Percentiles rank a stretch among this genome's conserved stretches.
Evolutionary conservation across 768 basidiomycete genomes (phyloP).

Genomic region (Chalciporus piperatus): DNA sequence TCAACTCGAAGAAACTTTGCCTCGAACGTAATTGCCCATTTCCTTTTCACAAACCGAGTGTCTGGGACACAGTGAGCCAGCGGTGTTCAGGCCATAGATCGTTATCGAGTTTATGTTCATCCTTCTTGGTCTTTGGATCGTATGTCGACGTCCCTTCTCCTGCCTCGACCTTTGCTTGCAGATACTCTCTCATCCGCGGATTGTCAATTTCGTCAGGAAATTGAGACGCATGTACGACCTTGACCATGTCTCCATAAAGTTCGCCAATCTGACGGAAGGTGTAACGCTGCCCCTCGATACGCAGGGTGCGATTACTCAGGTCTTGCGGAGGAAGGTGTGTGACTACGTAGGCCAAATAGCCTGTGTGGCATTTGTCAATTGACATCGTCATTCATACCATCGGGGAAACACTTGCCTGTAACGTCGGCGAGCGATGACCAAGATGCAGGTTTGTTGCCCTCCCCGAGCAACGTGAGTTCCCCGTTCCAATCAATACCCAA

Average conservation of each 20-base stretch:
- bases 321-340: slow-evolving; percentile 10
- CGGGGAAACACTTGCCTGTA: slow-evolving; percentile 7
- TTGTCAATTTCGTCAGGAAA: slow-evolving; percentile 11
- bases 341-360: slow-evolving; percentile 22
- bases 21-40: not conserved
- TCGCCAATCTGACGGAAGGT: slow-evolving; percentile 8
- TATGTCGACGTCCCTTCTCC: slow-evolving; percentile 9
- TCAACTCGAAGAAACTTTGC: not conserved
- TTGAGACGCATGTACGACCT: not conserved
- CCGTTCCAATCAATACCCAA: slow-evolving; percentile 14
- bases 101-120: slow-evolving; percentile 24
- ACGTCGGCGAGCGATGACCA: slow-evolving; percentile 26
- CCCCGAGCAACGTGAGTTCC: slow-evolving; percentile 16
- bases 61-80: slow-evolving; percentile 23
- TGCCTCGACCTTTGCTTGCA: slow-evolving; percentile 13
- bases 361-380: slow-evolving; percentile 1
- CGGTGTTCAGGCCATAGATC: slow-evolving; percentile 22
- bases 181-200: slow-evolving; percentile 8
- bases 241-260: slow-evolving; percentile 8
- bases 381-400: not conserved
- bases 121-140: slow-evolving; percentile 6
- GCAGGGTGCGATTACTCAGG: slow-evolving; percentile 13
- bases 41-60: slow-evolving; percentile 15
- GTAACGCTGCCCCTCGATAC: slow-evolving; percentile 17
- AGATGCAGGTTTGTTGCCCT: slow-evolving; percentile 19